Evolutionary conservation across 768 basidiomycete genomes (phyloP).

Genomic region (Xerocomus spinulosus): DNA sequence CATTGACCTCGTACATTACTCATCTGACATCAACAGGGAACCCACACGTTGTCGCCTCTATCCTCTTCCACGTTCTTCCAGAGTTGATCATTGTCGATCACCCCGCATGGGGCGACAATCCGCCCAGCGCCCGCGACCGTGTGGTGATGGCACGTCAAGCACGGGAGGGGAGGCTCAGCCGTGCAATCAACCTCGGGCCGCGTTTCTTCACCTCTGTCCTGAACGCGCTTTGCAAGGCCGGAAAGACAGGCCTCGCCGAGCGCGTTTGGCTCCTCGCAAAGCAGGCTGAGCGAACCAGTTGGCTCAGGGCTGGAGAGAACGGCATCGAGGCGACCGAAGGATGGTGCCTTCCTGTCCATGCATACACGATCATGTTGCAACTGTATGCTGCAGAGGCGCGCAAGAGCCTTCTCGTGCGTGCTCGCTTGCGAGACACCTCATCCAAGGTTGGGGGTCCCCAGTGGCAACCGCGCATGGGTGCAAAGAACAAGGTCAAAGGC

Average conservation of each 20-base stretch:
- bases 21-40: conserved; percentile 49
- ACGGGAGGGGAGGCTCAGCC: conserved; percentile 32
- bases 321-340: conserved; percentile 32
- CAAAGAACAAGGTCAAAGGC: conserved; percentile 29
- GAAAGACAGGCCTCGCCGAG: conserved; percentile 51
- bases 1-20: conserved; percentile 49
- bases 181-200: conserved; percentile 53
- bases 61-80: conserved; percentile 57
- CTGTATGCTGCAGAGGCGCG: conserved; percentile 49
- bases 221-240: conserved; percentile 54
- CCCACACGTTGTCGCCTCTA: conserved; percentile 38
- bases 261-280: conserved; percentile 61
- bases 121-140: conserved; percentile 25
- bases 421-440: conserved; percentile 3
- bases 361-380: conserved; percentile 71
- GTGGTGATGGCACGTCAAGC: conserved; percentile 20
- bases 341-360: conserved; percentile 63
- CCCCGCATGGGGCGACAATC: conserved; percentile 33
- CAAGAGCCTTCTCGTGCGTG: conserved; percentile 18
- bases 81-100: conserved; percentile 40
- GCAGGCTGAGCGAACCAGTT: conserved; percentile 55
- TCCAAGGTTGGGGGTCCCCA: conserved; percentile 3
- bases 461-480: conserved; percentile 15
- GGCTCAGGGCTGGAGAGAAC: conserved; percentile 26
- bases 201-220: conserved; percentile 55